A percentile compares a stretch with the other conserved stretches of the same genome.
These are phyloP conservation scores for Dovyalis caffra DNA, from an alignment of 345 rosid species.

Conservation along the genomic window DNA sequence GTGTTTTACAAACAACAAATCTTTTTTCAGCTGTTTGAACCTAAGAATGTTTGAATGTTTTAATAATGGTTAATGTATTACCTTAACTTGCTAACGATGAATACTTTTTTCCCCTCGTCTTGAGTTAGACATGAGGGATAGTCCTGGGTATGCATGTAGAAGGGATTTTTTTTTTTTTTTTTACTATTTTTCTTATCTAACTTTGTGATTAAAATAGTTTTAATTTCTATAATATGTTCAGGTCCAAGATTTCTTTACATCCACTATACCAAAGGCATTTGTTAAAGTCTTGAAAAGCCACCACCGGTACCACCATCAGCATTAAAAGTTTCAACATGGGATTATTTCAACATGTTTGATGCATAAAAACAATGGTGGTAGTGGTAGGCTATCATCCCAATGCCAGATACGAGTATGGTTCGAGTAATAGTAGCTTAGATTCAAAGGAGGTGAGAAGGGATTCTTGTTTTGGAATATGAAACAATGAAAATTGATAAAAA, in stretches of 20 bases:
- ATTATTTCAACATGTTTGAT: too few species aligned
- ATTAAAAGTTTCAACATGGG: too few species aligned
- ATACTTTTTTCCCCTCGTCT: neutral
- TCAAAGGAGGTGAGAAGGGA: too few species aligned
- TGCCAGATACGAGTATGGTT: too few species aligned
- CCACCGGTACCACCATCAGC: too few species aligned
- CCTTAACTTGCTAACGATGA: too few species aligned
- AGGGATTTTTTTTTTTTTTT: neutral
- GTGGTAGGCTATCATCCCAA: too few species aligned
- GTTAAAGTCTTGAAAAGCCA: too few species aligned
- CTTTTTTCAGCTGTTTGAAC: neutral
- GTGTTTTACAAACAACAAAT: neutral
- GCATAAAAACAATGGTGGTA: too few species aligned
- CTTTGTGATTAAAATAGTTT: conserved; percentile 13
- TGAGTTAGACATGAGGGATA: neutral
- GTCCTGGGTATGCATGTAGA: neutral
- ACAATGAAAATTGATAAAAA: too few species aligned
- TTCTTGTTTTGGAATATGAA: too few species aligned
- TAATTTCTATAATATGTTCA: conserved; percentile 27
- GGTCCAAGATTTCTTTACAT: conserved; percentile 68
- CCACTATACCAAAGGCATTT: conserved; percentile 67
- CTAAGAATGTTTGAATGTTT: neutral
- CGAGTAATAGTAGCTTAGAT: too few species aligned
- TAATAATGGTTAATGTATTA: neutral
- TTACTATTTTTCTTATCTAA: neutral